Base-by-base conservation (phyloP, 768 basidiomycete genomes). In the Auricularia heimuer region DNA sequence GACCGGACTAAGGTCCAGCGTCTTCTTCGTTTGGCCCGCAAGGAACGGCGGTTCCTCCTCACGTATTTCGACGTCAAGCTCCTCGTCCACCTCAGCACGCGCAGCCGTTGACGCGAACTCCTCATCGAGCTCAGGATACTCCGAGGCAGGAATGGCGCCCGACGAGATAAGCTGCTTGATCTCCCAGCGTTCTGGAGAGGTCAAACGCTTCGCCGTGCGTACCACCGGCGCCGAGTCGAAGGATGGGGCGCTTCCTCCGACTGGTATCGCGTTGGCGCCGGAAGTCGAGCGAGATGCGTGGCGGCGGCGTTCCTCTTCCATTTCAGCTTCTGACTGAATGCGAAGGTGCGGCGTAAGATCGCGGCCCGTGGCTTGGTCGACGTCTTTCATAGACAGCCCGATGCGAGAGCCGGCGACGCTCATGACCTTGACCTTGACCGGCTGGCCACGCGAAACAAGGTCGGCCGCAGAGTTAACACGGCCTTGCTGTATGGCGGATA, bases 121-220 rank as follows among this genome's bases (percentile, higher is more conserved):
- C 70, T 94, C 93, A 68, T 95, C 92, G 62, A 97, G 79, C 36
- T 96, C 92, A 2, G 94, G 94, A 71, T 95, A 96, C 74, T 98
- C 97, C 3, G 94, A 89, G 11, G 95, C 89, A 68, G 88, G 87
- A 64, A 98, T 83, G 16, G 87, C 91, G 54, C 97, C 97, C 36
- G 94, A 97, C 0, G 97, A 91, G 64, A 98, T 97, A 65, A 99
- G 85, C 74, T 98, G 97, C 75, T 98, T 98, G 76, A 99, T 95
- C 78, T 99, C 97, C 94, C 97, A 99, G 35, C 97, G 86, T 75
- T 99, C 97, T 1, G 97, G 97, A 6, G 92, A 94, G 1, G 95
- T 95, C 65, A 98, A 78, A 16, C 96, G 84, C 72, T 94, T 94
- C 0, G 94, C 92, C 2, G 89, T 91, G 37, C 87, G 85, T 16